Base-by-base conservation (phyloP, 805 yeast species). In the Scheffersomyces spartinae region DNA sequence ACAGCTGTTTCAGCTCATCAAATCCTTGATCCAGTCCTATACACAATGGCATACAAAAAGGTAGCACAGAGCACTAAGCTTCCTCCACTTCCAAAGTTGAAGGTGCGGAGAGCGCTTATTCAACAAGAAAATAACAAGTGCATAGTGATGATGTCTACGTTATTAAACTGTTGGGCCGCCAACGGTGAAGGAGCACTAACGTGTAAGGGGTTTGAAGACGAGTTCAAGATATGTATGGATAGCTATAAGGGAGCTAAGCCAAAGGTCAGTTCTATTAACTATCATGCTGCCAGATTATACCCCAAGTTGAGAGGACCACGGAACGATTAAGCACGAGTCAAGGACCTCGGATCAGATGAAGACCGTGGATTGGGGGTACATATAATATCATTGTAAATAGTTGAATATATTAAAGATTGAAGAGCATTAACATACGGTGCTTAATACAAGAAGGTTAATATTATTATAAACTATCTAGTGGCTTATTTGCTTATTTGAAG, bases 141-240 rank as follows among this genome's bases (percentile, higher is more conserved):
- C 51, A 51, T 74, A 32, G 84, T 82, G 29, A 56, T 79, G 35
- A 81, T 86, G 86, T 75, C 91, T 1, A 76, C 82, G 24, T 64
- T 86, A 49, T 61, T 86, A 39, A 82, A 80, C 63, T 86, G 97
- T 58, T 86, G 97, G 97, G 93, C 95, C 3, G 81, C 95, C 13
- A 81, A 83, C 54, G 88, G 93, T 25, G 94, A 84, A 51, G 86
- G 91, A 32, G 60, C 77, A 13, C 56, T 64, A 7, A 64, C 58
- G 24, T 86, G 97, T 54, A 59, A 65, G 13, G 61, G 58, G 6
- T 52, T 82, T 24, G 93, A 78, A 43, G 48, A 52, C 18, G 83
- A 81, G 33, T 66, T 85, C 47, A 82, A 82, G 44, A 52, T 53
- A 9, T 86, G 95, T 47, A 80, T 83, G 78, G 71, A 61, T 24